phyloP scores from a whole-genome alignment of 441 rosid species.

The Gossypium trilobum region DNA sequence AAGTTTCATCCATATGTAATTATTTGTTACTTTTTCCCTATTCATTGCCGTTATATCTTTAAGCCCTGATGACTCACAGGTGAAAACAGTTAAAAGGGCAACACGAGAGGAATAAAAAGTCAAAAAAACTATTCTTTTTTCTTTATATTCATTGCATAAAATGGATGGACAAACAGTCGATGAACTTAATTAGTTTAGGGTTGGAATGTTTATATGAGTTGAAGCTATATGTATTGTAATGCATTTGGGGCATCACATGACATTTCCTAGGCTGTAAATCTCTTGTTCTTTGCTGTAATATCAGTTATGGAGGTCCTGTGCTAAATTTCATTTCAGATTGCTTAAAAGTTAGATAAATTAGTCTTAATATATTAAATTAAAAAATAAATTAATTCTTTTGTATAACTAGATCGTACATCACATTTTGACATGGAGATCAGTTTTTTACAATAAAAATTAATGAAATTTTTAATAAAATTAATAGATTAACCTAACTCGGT shows the following conservation, averaged over 20 bases:
- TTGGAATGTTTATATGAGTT: not conserved
- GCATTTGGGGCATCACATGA: too few species aligned
- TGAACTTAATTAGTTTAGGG: not conserved
- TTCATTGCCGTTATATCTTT: not conserved
- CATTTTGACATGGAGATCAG: too few species aligned
- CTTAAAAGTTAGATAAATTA: too few species aligned
- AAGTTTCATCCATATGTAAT: constrained; percentile 13
- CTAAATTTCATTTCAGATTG: too few species aligned
- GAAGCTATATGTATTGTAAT: not conserved
- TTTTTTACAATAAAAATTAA: too few species aligned
- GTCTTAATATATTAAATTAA: too few species aligned
- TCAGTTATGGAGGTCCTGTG: too few species aligned
- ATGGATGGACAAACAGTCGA: not conserved
- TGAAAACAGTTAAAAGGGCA: not conserved
- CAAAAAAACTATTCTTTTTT: not conserved
- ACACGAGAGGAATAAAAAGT: not conserved
- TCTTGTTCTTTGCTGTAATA: not conserved
- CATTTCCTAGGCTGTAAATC: not conserved
- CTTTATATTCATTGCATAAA: not conserved
- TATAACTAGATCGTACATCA: too few species aligned
- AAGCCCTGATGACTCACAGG: not conserved
- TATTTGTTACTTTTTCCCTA: not conserved
- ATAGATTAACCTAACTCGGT: not conserved
- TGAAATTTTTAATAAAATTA: too few species aligned
- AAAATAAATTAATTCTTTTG: too few species aligned